Evolutionary conservation across 2,329 filamentous ascomycete genomes (phyloP).

Genomic region (Neocatenulostroma microsporum): DNA sequence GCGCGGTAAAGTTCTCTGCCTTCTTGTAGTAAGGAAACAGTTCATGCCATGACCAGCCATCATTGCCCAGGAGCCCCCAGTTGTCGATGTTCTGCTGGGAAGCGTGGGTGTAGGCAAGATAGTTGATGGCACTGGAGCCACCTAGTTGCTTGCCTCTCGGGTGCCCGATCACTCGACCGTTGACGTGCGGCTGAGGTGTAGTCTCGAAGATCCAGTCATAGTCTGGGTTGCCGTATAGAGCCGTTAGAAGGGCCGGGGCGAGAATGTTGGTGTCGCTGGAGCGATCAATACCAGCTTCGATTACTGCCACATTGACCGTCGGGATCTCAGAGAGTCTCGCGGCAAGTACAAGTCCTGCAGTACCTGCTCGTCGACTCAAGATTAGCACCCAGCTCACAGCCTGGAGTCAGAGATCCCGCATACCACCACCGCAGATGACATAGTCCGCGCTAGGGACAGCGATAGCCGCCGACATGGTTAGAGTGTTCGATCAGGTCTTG

Average conservation of each 20-base stretch:
- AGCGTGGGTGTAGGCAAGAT: conserved; percentile 27
- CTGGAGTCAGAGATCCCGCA: no score
- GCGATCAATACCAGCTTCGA: conserved; percentile 24
- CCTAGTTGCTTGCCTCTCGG: conserved; percentile 8
- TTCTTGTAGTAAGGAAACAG: conserved; percentile 23
- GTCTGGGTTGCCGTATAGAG: conserved; percentile 12
- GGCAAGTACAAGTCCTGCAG: conserved; percentile 9
- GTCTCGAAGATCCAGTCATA: conserved; percentile 7
- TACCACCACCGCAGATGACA: conserved; percentile 10
- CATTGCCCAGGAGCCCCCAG: conserved; percentile 25
- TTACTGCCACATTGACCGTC: conserved; percentile 18
- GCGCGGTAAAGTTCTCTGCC: conserved; percentile 24
- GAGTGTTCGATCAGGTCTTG: no score
- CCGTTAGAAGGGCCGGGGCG: conserved; percentile 17
- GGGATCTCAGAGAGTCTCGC: conserved; percentile 15
- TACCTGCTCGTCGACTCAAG: conserved; percentile 3
- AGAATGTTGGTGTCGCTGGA: conserved; percentile 24
- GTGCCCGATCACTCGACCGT: conserved; percentile 6
- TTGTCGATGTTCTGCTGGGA: conserved; percentile 28
- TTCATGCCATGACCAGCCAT: conserved; percentile 23
- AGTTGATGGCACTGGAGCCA: conserved; percentile 31
- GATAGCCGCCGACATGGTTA: conserved; percentile 9
- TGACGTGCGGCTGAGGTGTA: conserved; percentile 4
- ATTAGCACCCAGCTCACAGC: no score
- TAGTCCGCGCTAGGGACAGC: conserved; percentile 8